Base-by-base conservation (phyloP, 345 rosid genomes). In the Citrus maxima region DNA sequence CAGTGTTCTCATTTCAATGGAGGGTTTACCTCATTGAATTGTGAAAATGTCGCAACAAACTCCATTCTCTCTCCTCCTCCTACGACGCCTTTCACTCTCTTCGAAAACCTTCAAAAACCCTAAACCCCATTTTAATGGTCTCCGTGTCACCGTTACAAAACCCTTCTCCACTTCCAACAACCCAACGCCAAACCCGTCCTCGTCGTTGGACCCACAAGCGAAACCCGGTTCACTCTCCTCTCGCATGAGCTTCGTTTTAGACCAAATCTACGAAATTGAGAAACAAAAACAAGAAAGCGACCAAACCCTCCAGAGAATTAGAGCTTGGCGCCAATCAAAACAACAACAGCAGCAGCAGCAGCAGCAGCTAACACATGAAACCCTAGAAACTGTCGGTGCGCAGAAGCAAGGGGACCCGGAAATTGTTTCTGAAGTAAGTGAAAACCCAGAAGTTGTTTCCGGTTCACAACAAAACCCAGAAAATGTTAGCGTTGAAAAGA, bases 271-370 rank as follows among this genome's bases (percentile, higher is more conserved):
- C 49, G 81, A 90, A 16, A 92, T 92, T 38, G 95, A 95, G 81
- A 93, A 92, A 42, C 95, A 89, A 27, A 93, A 88, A 65, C 72
- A 83, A 62, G 86, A 90, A 62, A 83, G 86, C 75, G 90, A 92
- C 84, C 86, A 88, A 59, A 90, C 97, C 38, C 96, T 94, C 61
- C 95, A 94, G 71, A 87, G 93, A 62, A 96, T 96, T 72, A 97
- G 99, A 62, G 86, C 90, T 67, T 94, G 98, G 98, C 95, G 97
- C 77, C 94, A 90, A 73, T 88, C 98, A 78, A 96, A 88, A 82
- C 86, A 30, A 28, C 82, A 24, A n/a, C n/a, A n/a, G 27, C 82
- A 72, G 27, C 82, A 74, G 58, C 40, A 74, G 27, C 82, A 74
- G 58, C 42, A 38, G 42, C 77, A 78, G 19, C 68, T 70, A 24